Conservation (phyloP, 352 stramenopile genomes). For the Peronospora belbahrii region DNA sequence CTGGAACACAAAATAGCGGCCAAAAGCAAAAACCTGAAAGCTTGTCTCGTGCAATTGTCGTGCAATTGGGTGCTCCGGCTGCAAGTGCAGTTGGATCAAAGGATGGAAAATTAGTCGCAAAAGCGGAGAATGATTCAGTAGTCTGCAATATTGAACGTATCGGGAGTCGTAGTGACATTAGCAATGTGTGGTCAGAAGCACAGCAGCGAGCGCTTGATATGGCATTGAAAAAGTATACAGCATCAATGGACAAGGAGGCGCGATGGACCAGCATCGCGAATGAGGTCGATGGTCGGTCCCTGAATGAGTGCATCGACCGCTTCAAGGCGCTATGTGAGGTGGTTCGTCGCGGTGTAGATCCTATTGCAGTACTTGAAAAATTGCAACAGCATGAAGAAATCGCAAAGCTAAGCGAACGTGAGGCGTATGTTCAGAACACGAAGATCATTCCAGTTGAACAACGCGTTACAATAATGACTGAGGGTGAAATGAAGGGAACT, state of each 20-base stretch:
- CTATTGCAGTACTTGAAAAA: neutral
- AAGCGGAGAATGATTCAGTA: neutral
- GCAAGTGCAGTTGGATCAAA: neutral
- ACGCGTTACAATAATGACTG: conserved; percentile 47
- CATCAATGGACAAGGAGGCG: conserved; percentile 60
- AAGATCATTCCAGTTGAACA: conserved; percentile 43
- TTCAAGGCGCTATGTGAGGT: conserved; percentile 60
- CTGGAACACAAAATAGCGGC: neutral
- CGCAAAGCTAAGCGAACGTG: conserved; percentile 6
- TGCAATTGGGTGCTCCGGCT: conserved; percentile 10
- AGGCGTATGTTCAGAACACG: conserved; percentile 17
- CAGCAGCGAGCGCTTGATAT: conserved; percentile 62
- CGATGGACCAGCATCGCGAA: conserved; percentile 60
- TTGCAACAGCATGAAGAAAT: conserved; percentile 16
- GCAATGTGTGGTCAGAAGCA: conserved; percentile 42
- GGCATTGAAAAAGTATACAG: conserved; percentile 65
- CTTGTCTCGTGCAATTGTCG: conserved; percentile 10
- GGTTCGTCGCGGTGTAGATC: conserved; percentile 31
- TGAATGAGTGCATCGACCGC: conserved; percentile 81
- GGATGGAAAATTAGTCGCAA: neutral
- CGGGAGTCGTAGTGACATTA: conserved; percentile 5
- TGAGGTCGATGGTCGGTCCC: conserved; percentile 51
- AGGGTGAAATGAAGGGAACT: conserved; percentile 41
- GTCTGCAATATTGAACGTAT: neutral
- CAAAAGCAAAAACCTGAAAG: neutral